Evolutionary conservation across 192 early-diverging fungal genomes (phyloP).

Genomic region (Thoreauomyces humboldtii): DNA sequence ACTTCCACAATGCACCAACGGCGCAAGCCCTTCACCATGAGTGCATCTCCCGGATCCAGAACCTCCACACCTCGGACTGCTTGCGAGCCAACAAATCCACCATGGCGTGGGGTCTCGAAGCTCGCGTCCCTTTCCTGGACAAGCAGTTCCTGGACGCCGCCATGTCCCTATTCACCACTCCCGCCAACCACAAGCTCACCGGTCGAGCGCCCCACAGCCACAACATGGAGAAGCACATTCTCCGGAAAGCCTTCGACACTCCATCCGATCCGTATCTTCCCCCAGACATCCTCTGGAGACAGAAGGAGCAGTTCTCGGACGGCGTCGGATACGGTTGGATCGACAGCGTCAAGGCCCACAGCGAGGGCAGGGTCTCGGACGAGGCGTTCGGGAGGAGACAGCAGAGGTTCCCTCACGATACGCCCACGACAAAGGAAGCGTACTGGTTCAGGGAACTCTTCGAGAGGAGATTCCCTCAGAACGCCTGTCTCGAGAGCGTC

Average conservation of each 20-base stretch:
- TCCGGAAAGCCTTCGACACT: slow-evolving; percentile 95
- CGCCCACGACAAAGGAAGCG: slow-evolving; percentile 94
- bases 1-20: slow-evolving; percentile 91
- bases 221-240: slow-evolving; percentile 89
- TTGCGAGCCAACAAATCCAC: slow-evolving; percentile 99
- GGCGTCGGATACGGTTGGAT: slow-evolving; percentile 99
- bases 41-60: slow-evolving; percentile 88
- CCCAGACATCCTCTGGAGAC: slow-evolving; percentile 88
- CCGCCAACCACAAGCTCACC: slow-evolving; percentile 80
- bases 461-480: slow-evolving; percentile 91
- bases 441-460: slow-evolving; percentile 93
- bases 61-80: slow-evolving; percentile 95
- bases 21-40: slow-evolving; percentile 85
- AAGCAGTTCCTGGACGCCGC: slow-evolving; percentile 87
- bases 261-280: slow-evolving; percentile 85
- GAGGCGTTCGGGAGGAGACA: slow-evolving; percentile 67
- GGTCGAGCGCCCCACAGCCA: slow-evolving; percentile 60
- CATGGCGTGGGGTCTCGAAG: slow-evolving; percentile 99
- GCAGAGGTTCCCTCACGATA: slow-evolving; percentile 79
- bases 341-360: slow-evolving; percentile 82
- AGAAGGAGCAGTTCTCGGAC: slow-evolving; percentile 99
- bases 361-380: slow-evolving; percentile 71
- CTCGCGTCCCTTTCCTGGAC: slow-evolving; percentile 97
- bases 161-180: slow-evolving; percentile 66
- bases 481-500: slow-evolving; percentile 83